Evolutionary conservation across 768 basidiomycete species (phyloP).

Genomic region (Tephrocybe sp.): DNA sequence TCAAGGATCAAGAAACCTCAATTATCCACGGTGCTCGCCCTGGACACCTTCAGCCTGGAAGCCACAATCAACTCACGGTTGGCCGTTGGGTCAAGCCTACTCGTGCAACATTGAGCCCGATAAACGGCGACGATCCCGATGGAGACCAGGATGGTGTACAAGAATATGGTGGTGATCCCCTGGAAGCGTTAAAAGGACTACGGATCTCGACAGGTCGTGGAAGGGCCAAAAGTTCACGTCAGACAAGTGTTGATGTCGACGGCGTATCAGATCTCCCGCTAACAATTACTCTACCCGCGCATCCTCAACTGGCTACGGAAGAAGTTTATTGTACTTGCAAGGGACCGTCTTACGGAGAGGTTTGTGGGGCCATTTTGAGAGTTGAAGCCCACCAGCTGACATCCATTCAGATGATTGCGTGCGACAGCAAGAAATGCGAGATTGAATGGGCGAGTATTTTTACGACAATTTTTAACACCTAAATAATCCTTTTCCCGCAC

Average conservation of each 20-base stretch:
- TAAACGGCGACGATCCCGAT: constrained; percentile 27
- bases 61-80: constrained; percentile 61
- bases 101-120: constrained; percentile 41
- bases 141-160: neutral
- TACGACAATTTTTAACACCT: neutral
- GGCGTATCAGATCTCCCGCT: constrained; percentile 22
- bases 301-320: constrained; percentile 22
- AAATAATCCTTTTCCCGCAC: constrained; percentile 1
- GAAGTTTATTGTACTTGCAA: constrained; percentile 80
- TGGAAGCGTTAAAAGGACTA: constrained; percentile 1
- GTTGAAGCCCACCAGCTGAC: constrained; percentile 1
- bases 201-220: constrained; percentile 17
- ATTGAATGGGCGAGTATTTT: constrained; percentile 74
- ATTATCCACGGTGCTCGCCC: constrained; percentile 35
- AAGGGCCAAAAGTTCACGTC: constrained; percentile 21
- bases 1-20: constrained; percentile 42
- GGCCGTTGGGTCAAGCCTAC: constrained; percentile 50
- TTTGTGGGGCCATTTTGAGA: constrained; percentile 31
- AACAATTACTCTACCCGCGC: constrained; percentile 36
- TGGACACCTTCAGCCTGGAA: constrained; percentile 38
- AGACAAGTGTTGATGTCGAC: constrained; percentile 11
- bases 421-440: constrained; percentile 68
- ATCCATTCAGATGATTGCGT: constrained; percentile 73
- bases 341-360: constrained; percentile 76
- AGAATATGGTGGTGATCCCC: neutral